Base-by-base conservation (phyloP, 1,139 yeast species). In the Yamadazyma diddensiae region DNA sequence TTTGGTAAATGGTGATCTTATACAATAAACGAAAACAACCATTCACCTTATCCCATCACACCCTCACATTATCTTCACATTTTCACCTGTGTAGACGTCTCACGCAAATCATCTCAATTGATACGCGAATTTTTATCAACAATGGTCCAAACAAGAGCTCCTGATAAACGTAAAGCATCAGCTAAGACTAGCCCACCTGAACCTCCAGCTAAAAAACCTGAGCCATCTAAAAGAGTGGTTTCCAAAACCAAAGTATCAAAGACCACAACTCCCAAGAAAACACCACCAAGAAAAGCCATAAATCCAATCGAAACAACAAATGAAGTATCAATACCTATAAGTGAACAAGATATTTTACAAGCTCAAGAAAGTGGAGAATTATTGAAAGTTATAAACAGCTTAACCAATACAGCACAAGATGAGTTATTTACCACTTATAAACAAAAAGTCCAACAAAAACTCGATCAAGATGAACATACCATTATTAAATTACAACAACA, bases 371-470 rank as follows among this genome's bases (percentile, higher is more conserved):
- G 51, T 29, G 57, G 52, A 11, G 55, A 60, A 16, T 41, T 68
- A 21, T 47, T 63, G 10, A 53, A 51, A 19, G 42, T 67, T 17
- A 52, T 68, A 21, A 62, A 64, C 33, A 46, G 53, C 12, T 48
- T 65, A 15, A 56, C 66, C 7, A 52, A 57, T 27, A 60, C 68
- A 4, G 49, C 57, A 22, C 69, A 62, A 35, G 73, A 67, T 42
- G 59, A 54, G 30, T 27, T 60, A 9, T 62, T 65, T 34, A 42
- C 47, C 3, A 47, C 50, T 30, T 65, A 59, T 43, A 55, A 57
- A 35, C 37, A 43, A n/a, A 55, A 56, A 19, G 54, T 55, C 1
- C 52, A 49, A 23, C 36, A 48, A 4, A 65, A 62, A 31, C 38
- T 62, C 31, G 57, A 53, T 6, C 44, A 52, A 13, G 65, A 65